Percentiles rank a stretch among this genome's conserved stretches.
phyloP scores from a whole-genome alignment of 257 asterid genomes.

The Linderniella brevidens region DNA sequence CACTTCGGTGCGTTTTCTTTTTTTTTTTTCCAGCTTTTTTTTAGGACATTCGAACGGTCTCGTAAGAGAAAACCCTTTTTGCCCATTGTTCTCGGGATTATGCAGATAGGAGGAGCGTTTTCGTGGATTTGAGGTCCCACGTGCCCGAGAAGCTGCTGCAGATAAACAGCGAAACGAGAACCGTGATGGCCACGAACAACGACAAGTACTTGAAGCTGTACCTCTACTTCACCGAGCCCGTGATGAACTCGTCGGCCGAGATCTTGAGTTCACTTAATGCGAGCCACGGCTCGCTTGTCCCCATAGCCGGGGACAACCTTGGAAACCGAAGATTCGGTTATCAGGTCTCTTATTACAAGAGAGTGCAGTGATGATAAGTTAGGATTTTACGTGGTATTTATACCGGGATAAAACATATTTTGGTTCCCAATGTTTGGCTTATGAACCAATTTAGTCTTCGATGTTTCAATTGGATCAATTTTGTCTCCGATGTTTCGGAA shows the following conservation, averaged over 20 bases:
- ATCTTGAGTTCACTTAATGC: constrained; percentile 43
- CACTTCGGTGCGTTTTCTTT: constrained; percentile 53
- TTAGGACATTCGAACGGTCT: not conserved
- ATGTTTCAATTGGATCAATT: too few species aligned
- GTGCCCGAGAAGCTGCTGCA: constrained; percentile 64
- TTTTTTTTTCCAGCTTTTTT: not conserved
- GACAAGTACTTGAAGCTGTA: constrained; percentile 45
- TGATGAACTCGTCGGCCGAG: constrained; percentile 61
- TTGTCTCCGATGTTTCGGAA: too few species aligned
- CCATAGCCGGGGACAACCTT: constrained; percentile 38
- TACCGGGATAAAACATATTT: too few species aligned
- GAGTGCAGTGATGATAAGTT: too few species aligned
- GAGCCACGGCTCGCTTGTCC: constrained; percentile 51
- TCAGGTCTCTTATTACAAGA: constrained; percentile 31
- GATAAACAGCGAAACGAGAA: constrained; percentile 46
- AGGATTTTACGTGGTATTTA: too few species aligned
- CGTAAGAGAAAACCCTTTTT: not conserved
- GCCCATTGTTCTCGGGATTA: not conserved
- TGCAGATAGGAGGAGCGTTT: constrained; percentile 64
- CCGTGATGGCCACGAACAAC: constrained; percentile 61
- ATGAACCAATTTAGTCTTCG: too few species aligned
- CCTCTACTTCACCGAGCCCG: constrained; percentile 66
- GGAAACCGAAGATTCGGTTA: constrained; percentile 86
- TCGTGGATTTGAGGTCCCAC: constrained; percentile 54
- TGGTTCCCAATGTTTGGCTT: too few species aligned